phyloP scores from a whole-genome alignment of 805 yeast species.

The Candida corydali region DNA sequence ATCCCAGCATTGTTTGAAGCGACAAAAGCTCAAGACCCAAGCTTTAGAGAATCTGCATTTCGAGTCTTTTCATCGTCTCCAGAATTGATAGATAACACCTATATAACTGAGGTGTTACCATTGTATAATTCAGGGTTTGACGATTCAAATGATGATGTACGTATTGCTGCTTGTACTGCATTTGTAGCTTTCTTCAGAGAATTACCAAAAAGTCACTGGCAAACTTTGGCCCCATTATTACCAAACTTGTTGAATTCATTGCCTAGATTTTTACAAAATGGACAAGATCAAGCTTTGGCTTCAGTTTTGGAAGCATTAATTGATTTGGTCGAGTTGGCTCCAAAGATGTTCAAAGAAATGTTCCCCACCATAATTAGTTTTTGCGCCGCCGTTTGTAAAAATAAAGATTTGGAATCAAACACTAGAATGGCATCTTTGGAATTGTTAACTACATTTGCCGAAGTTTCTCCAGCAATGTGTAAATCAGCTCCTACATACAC shows the following conservation, averaged over 20 bases:
- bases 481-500: slow-evolving; percentile 72
- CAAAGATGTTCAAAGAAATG: slow-evolving; percentile 89
- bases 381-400: slow-evolving; percentile 76
- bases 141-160: slow-evolving; percentile 75
- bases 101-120: slow-evolving; percentile 54
- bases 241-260: slow-evolving; percentile 83
- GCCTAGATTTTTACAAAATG: slow-evolving; percentile 75
- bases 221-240: slow-evolving; percentile 66
- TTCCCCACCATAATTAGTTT: slow-evolving; percentile 85
- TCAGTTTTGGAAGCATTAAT: slow-evolving; percentile 85
- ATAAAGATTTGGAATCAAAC: slow-evolving; percentile 70
- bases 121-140: slow-evolving; percentile 78
- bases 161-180: slow-evolving; percentile 88
- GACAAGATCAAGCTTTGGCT: slow-evolving; percentile 78
- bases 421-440: slow-evolving; percentile 88
- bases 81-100: slow-evolving; percentile 59
- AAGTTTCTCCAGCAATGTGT: slow-evolving; percentile 94
- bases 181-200: slow-evolving; percentile 85
- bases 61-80: slow-evolving; percentile 87
- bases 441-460: slow-evolving; percentile 84
- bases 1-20: slow-evolving; percentile 73
- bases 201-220: slow-evolving; percentile 78
- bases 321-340: slow-evolving; percentile 89
- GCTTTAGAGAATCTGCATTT: slow-evolving; percentile 85
- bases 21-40: slow-evolving; percentile 48